Evolutionary conservation across 2,329 filamentous ascomycete species (phyloP).

Genomic region (Hypoxylon sp.): DNA sequence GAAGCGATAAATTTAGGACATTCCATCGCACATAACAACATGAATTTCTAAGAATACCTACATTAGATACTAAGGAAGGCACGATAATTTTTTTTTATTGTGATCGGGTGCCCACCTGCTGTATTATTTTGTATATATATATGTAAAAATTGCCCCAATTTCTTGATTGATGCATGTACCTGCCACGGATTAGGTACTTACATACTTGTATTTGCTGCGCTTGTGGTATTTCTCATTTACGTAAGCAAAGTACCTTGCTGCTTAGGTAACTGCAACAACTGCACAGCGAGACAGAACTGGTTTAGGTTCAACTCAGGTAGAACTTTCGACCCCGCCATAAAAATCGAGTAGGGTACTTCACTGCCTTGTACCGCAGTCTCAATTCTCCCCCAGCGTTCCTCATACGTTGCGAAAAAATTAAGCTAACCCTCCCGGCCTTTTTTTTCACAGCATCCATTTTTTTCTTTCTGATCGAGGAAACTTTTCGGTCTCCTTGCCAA

Average conservation of each 20-base stretch:
- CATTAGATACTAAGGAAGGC: too few species aligned
- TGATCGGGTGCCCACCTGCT: too few species aligned
- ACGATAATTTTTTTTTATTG: too few species aligned
- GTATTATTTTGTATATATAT: too few species aligned
- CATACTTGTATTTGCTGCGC: too few species aligned
- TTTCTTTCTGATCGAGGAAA: conserved; percentile 51
- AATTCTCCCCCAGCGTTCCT: conserved; percentile 20
- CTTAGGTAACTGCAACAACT: not conserved
- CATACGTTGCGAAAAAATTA: conserved; percentile 42
- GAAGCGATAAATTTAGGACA: not conserved
- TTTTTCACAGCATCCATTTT: conserved; percentile 51
- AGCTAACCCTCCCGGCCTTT: conserved; percentile 47
- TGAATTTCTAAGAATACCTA: not conserved
- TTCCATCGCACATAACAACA: not conserved
- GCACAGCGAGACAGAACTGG: not conserved
- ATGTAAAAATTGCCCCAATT: too few species aligned
- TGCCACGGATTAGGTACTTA: too few species aligned
- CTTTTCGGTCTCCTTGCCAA: conserved; percentile 49
- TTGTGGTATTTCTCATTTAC: not conserved
- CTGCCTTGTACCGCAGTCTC: conserved; percentile 26
- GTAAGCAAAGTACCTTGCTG: not conserved
- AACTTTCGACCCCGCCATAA: conserved; percentile 37
- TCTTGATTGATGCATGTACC: too few species aligned
- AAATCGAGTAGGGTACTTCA: conserved; percentile 32
- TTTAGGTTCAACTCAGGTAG: not conserved